phyloP scores from a whole-genome alignment of 2,329 filamentous ascomycete species.

The Pseudopyricularia cyperi region DNA sequence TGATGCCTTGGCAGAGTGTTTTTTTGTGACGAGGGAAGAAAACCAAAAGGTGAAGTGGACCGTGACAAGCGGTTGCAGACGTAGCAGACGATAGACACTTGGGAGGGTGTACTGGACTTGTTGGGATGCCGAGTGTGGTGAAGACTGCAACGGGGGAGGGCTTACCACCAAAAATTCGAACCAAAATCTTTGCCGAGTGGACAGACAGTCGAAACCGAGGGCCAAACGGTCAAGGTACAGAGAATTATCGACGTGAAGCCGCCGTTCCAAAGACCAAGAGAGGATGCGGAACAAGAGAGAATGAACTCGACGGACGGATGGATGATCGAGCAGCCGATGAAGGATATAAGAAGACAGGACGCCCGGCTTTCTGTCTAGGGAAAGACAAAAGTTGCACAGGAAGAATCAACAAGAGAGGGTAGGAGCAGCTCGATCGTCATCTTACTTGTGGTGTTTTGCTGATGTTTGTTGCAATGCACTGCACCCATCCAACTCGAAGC shows the following conservation, averaged over 20 bases:
- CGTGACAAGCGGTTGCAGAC: not conserved
- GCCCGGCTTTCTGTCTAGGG: no score
- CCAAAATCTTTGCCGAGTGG: not conserved
- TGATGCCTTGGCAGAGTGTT: not conserved
- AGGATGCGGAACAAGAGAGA: not conserved
- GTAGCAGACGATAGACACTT: not conserved
- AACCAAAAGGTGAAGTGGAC: not conserved
- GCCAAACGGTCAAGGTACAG: not conserved
- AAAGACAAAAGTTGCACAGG: no score
- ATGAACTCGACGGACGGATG: not conserved
- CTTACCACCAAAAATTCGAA: constrained; percentile 1
- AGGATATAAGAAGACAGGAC: not conserved
- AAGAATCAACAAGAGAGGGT: no score
- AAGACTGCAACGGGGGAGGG: not conserved
- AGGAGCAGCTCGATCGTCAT: no score
- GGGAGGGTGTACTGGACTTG: not conserved
- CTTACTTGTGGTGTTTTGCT: no score
- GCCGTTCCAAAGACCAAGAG: constrained; percentile 3
- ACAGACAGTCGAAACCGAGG: not conserved
- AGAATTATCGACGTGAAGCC: not conserved
- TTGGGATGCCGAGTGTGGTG: not conserved
- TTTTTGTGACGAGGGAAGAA: no score
- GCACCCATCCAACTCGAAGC: no score
- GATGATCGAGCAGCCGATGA: not conserved
- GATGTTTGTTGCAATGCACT: no score